These are phyloP conservation scores for Eucalyptus paniculata DNA, from an alignment of 345 rosid species.

Conservation along the genomic window DNA sequence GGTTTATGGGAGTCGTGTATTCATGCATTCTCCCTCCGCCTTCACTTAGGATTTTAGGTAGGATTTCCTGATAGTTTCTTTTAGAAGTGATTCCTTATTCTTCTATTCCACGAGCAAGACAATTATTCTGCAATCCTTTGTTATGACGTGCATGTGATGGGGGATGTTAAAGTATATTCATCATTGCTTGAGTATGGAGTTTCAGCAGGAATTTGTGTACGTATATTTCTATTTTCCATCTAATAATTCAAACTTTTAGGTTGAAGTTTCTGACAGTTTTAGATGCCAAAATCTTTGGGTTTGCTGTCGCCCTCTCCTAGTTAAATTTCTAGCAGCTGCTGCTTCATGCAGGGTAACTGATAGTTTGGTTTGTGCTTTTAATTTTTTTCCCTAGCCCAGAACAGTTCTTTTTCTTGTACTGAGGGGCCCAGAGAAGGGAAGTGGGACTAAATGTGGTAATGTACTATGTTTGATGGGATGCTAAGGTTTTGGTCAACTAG, in stretches of 20 bases:
- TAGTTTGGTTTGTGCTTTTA: background rate
- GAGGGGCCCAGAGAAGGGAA: background rate
- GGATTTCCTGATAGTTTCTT: background rate
- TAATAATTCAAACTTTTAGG: background rate
- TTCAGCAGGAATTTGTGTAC: background rate
- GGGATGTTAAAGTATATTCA: background rate
- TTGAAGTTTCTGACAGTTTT: background rate
- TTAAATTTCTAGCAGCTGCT: background rate
- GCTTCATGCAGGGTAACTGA: background rate
- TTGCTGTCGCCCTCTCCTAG: background rate
- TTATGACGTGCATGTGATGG: background rate
- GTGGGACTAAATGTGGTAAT: background rate
- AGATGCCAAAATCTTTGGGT: background rate
- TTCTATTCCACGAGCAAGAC: background rate
- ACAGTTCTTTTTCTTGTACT: background rate
- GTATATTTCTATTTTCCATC: background rate
- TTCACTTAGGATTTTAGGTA: background rate
- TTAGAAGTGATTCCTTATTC: background rate
- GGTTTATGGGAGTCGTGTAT: background rate
- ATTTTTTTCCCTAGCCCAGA: background rate
- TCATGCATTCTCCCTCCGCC: background rate
- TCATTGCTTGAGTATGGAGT: background rate
- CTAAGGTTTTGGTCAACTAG: background rate
- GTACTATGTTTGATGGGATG: background rate
- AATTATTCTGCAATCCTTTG: background rate